Percentiles rank a stretch among this genome's conserved stretches.
Evolutionary conservation across 306 rosid species (phyloP).

Genomic region (Cajanus cajan): DNA sequence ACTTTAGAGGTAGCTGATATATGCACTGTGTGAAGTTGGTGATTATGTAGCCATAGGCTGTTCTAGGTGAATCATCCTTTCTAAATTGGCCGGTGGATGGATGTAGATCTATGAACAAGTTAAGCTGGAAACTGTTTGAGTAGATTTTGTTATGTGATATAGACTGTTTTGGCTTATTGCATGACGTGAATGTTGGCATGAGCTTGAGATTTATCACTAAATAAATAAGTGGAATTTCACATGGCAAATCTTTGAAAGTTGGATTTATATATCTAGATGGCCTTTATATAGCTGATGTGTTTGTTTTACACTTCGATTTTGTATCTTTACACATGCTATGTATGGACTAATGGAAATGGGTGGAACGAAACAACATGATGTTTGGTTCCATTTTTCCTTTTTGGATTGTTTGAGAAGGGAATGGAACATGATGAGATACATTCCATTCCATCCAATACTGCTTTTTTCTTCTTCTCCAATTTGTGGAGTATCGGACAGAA

Average conservation of each 20-base stretch:
- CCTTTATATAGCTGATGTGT: conserved; percentile 3
- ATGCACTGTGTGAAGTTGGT: neutral
- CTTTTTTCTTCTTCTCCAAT: neutral
- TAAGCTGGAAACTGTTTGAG: neutral
- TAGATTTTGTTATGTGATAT: neutral
- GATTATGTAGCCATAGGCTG: conserved; percentile 5
- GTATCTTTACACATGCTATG: neutral
- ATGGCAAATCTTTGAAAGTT: neutral
- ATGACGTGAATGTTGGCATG: neutral
- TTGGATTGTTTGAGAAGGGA: neutral
- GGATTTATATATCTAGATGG: neutral
- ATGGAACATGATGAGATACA: neutral
- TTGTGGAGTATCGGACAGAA: neutral
- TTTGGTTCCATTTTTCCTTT: neutral
- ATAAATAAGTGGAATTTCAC: conserved; percentile 16
- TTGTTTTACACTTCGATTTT: neutral
- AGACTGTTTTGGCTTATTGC: conserved; percentile 20
- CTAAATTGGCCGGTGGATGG: neutral
- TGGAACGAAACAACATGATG: neutral
- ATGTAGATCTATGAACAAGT: conserved; percentile 14
- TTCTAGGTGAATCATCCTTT: conserved; percentile 10
- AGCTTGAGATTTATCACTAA: conserved; percentile 18
- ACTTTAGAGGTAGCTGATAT: neutral
- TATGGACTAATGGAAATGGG: neutral
- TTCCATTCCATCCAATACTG: neutral